Evolutionary conservation across 495 filamentous ascomycete genomes (phyloP).

Genomic region (Neurospora sp.): DNA sequence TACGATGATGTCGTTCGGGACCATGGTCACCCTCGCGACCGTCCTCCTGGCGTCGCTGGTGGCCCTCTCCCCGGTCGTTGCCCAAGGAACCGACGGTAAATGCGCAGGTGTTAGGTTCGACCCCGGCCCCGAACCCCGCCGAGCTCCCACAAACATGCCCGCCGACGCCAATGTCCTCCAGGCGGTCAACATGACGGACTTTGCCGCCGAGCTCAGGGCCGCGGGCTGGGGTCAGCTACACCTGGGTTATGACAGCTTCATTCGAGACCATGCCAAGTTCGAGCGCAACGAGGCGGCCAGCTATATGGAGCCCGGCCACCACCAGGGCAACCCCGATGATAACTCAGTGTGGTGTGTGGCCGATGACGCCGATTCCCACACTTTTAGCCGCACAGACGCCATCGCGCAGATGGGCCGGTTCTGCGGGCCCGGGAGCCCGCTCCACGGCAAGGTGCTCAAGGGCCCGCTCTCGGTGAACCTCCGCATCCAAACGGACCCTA

Average conservation of each 20-base stretch:
- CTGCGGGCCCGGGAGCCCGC: background rate
- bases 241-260: background rate
- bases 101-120: background rate
- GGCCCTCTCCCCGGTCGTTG: background rate
- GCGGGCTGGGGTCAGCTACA: background rate
- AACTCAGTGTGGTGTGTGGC: background rate
- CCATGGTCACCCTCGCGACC: background rate
- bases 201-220: background rate
- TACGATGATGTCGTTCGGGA: background rate
- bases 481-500: background rate
- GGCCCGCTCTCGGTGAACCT: background rate
- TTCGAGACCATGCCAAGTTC: background rate
- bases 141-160: background rate
- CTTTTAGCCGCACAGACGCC: background rate
- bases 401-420: background rate
- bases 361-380: background rate
- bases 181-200: background rate
- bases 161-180: background rate
- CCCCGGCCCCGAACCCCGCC: background rate
- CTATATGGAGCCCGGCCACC: background rate
- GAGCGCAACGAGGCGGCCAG: background rate
- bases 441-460: background rate
- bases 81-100: background rate
- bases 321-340: background rate
- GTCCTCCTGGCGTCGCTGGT: background rate